A percentile compares a stretch with the other conserved stretches of the same genome.
Conservation (phyloP, 768 basidiomycete species). For the Boletus huronensis region DNA sequence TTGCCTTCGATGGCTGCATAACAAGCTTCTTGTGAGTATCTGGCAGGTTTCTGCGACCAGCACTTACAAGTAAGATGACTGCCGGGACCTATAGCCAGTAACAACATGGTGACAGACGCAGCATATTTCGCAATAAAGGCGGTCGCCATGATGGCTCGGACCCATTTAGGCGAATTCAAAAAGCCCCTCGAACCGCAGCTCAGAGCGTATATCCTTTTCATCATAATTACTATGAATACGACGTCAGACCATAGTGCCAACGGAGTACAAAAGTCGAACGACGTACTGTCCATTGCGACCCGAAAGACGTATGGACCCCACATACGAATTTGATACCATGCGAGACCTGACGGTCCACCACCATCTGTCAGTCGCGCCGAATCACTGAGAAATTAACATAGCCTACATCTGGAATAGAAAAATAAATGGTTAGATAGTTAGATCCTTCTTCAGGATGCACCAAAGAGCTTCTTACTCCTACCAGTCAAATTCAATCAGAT, state of each 20-base stretch:
- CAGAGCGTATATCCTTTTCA: conserved; percentile 16
- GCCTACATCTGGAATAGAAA: conserved; percentile 10
- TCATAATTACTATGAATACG: conserved; percentile 15
- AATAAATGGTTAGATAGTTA: background rate
- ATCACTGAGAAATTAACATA: background rate
- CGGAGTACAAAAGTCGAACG: background rate
- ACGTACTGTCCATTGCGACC: conserved; percentile 20
- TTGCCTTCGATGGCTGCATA: background rate
- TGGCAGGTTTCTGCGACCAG: background rate
- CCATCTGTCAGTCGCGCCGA: background rate
- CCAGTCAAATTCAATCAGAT: background rate
- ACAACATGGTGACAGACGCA: conserved; percentile 1
- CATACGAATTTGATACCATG: conserved; percentile 9
- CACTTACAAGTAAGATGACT: conserved; percentile 8
- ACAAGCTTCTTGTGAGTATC: background rate
- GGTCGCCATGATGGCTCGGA: conserved; percentile 3
- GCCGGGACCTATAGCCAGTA: conserved; percentile 11
- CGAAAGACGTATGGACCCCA: conserved; percentile 16
- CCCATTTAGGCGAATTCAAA: conserved; percentile 5
- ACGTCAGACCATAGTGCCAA: background rate
- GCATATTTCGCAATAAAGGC: conserved; percentile 7
- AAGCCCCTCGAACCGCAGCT: conserved; percentile 4
- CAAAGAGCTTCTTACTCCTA: conserved; percentile 9
- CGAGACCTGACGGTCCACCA: conserved; percentile 8
- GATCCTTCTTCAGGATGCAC: background rate